phyloP scores from a whole-genome alignment of 2,329 filamentous ascomycete species.

The Neobulgaria alba region DNA sequence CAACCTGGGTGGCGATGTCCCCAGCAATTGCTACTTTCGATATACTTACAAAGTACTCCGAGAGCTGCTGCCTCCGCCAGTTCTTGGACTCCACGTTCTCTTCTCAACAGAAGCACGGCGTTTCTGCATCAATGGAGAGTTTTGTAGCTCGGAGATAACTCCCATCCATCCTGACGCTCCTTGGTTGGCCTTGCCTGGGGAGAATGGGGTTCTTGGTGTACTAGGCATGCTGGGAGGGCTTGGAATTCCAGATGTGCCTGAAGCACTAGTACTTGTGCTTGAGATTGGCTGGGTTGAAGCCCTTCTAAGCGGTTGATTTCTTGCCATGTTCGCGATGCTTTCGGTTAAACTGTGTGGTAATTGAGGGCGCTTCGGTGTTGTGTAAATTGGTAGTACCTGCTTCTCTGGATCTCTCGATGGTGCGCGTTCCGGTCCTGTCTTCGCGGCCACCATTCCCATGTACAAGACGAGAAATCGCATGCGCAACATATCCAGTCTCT shows the following conservation, averaged over 20 bases:
- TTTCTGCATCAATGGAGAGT: conserved; percentile 50
- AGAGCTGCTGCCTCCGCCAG: too few relatives aligned
- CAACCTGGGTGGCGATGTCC: too few relatives aligned
- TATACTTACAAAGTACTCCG: too few relatives aligned
- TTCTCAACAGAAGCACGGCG: conserved; percentile 55
- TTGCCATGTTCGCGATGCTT: conserved; percentile 19
- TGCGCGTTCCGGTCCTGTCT: conserved; percentile 15
- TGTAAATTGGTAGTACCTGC: conserved; percentile 9
- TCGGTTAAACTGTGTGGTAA: conserved; percentile 23
- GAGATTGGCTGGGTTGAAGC: conserved; percentile 45
- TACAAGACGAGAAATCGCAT: conserved; percentile 46
- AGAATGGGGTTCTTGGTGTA: too few relatives aligned
- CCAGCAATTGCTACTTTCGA: too few relatives aligned
- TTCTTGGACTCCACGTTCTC: conserved; percentile 37
- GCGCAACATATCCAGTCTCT: conserved; percentile 46
- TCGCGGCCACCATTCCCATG: neutral
- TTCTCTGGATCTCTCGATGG: conserved; percentile 20
- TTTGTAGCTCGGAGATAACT: conserved; percentile 54
- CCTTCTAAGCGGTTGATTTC: conserved; percentile 38
- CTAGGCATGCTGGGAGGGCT: too few relatives aligned
- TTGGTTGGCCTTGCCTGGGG: too few relatives aligned
- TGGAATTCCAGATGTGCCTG: conserved; percentile 42
- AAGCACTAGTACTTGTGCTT: too few relatives aligned
- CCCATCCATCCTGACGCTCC: conserved; percentile 53
- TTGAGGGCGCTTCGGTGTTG: conserved; percentile 13